Percentiles rank a stretch among this genome's conserved stretches.
Evolutionary conservation across 257 asterid genomes (phyloP).

Genomic region (Solanum lignicaule): DNA sequence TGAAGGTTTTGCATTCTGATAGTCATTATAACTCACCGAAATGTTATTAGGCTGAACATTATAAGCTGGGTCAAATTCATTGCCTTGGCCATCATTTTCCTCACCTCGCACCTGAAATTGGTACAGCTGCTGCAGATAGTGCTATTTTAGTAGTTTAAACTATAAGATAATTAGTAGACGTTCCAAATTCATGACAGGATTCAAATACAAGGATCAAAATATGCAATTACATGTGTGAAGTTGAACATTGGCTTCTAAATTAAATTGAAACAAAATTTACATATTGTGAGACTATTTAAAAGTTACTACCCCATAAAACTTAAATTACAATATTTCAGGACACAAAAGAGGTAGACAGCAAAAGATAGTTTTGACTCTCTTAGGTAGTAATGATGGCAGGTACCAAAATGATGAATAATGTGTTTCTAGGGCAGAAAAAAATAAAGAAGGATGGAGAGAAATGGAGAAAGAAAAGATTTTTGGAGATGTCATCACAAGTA

Average conservation of each 20-base stretch:
- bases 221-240: neutral
- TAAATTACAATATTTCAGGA: neutral
- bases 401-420: neutral
- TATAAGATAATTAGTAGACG: no score
- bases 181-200: neutral
- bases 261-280: neutral
- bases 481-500: neutral
- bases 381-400: neutral
- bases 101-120: neutral
- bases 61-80: neutral
- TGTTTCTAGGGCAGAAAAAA: neutral
- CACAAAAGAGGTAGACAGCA: neutral
- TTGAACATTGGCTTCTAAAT: neutral
- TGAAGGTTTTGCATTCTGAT: neutral
- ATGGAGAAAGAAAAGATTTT: neutral
- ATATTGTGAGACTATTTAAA: neutral
- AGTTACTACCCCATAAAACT: neutral
- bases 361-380: neutral
- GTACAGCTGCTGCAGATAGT: neutral
- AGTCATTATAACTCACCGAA: conserved; percentile 4
- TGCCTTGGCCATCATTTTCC: neutral
- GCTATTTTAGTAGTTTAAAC: neutral
- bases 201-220: neutral
- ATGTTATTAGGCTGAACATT: conserved; percentile 1
- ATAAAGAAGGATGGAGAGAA: neutral